phyloP scores from a whole-genome alignment of 163 green algal species.

The Chlorella variabilis region DNA sequence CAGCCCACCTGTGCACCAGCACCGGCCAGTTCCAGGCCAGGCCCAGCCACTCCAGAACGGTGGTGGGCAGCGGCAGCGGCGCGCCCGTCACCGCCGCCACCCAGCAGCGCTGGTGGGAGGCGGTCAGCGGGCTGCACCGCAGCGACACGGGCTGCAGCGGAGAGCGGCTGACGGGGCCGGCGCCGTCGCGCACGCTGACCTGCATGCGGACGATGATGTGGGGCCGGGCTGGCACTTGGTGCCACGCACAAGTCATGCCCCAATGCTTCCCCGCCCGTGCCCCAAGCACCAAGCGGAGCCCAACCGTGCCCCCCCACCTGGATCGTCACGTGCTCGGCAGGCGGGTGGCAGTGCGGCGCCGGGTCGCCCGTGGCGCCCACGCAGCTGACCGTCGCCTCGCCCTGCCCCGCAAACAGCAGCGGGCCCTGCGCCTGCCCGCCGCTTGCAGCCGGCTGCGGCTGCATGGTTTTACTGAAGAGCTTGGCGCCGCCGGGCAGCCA shows the following conservation, averaged over 20 bases:
- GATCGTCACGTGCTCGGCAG: not conserved
- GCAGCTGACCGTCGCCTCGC: slow-evolving; percentile 20
- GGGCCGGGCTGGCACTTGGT: not conserved
- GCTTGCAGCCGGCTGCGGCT: not conserved
- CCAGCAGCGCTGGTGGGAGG: slow-evolving; percentile 29
- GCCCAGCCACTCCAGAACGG: slow-evolving; percentile 32
- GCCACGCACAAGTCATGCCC: too few relatives aligned
- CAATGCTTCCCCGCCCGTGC: too few relatives aligned
- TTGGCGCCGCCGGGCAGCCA: slow-evolving; percentile 15
- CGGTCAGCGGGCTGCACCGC: slow-evolving; percentile 20
- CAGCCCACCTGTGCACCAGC: slow-evolving; percentile 43
- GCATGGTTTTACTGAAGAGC: slow-evolving; percentile 27
- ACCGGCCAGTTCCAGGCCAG: slow-evolving; percentile 50
- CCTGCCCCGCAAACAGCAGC: slow-evolving; percentile 9
- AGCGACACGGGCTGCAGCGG: slow-evolving; percentile 5
- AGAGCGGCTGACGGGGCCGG: slow-evolving; percentile 24
- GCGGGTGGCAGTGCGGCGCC: slow-evolving; percentile 2
- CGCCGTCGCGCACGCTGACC: slow-evolving; percentile 4
- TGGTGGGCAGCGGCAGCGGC: slow-evolving; percentile 27
- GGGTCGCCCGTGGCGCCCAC: slow-evolving; percentile 3
- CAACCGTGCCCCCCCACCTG: too few relatives aligned
- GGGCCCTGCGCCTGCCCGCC: not conserved
- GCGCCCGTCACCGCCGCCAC: not conserved
- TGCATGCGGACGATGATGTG: not conserved
- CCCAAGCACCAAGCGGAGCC: too few relatives aligned